These are phyloP conservation scores for Cajanus cajan DNA, from an alignment of 306 rosid genomes.

Conservation along the genomic window DNA sequence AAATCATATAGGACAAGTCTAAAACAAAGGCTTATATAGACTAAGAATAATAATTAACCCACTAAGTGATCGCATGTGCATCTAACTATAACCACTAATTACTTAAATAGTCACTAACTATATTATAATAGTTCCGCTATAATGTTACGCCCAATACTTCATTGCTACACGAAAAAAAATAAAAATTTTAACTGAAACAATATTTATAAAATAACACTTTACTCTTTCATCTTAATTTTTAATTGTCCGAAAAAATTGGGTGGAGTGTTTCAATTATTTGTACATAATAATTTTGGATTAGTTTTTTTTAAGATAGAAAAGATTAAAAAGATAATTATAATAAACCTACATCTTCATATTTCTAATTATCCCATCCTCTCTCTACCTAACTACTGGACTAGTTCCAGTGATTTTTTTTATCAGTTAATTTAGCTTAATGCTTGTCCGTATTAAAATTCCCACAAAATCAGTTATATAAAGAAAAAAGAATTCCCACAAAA, in stretches of 20 bases:
- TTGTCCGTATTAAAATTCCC: background rate
- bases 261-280: background rate
- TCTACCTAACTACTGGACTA: too few relatives aligned
- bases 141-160: background rate
- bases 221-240: background rate
- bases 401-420: too few relatives aligned
- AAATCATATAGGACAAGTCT: background rate
- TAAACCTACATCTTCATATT: too few relatives aligned
- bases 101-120: background rate
- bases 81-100: background rate
- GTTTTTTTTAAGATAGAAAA: too few relatives aligned
- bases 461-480: too few relatives aligned
- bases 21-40: background rate
- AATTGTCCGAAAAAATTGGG: background rate
- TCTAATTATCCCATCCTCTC: too few relatives aligned
- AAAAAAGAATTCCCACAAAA: slow-evolving; percentile 1
- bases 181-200: background rate
- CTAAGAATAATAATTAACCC: background rate
- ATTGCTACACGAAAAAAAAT: background rate
- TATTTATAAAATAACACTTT: background rate
- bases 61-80: background rate
- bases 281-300: background rate
- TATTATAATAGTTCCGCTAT: background rate
- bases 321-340: too few relatives aligned
- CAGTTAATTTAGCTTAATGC: background rate